A percentile compares a stretch with the other conserved stretches of the same genome.
phyloP scores from a whole-genome alignment of 1,139 yeast genomes.

The Suhomyces panamericanus region DNA sequence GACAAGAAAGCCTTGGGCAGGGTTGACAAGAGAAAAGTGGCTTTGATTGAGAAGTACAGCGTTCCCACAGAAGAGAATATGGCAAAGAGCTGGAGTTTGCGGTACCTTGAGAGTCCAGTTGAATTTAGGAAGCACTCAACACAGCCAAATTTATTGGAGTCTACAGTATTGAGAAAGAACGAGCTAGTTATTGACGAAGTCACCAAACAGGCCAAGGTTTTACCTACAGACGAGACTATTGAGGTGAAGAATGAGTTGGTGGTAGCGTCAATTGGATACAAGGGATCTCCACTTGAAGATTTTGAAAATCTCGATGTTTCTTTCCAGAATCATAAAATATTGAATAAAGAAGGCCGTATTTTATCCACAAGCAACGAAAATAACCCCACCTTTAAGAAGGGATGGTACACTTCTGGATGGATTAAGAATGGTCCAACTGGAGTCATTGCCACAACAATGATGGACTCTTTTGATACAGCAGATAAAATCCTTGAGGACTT shows the following conservation, averaged over 20 bases:
- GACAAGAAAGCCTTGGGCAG: slow-evolving; percentile 54
- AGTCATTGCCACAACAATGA: slow-evolving; percentile 88
- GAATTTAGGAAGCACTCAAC: slow-evolving; percentile 43
- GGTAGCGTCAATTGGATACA: slow-evolving; percentile 82
- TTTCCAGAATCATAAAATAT: slow-evolving; percentile 63
- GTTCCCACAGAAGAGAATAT: slow-evolving; percentile 21
- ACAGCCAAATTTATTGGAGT: slow-evolving; percentile 27
- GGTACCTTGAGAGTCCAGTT: slow-evolving; percentile 68
- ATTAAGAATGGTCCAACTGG: slow-evolving; percentile 86
- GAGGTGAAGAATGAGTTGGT: slow-evolving; percentile 61
- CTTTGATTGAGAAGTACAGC: slow-evolving; percentile 58
- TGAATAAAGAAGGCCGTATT: slow-evolving; percentile 63
- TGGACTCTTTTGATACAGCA: slow-evolving; percentile 78
- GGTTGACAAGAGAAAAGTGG: slow-evolving; percentile 66
- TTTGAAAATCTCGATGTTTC: slow-evolving; percentile 52
- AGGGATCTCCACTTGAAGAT: slow-evolving; percentile 63
- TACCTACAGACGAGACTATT: slow-evolving; percentile 40
- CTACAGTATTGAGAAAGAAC: slow-evolving; percentile 53
- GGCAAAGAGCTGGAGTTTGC: slow-evolving; percentile 61
- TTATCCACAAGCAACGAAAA: slow-evolving; percentile 26
- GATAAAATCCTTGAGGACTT: slow-evolving; percentile 61
- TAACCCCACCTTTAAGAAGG: slow-evolving; percentile 34
- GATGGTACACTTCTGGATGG: slow-evolving; percentile 91
- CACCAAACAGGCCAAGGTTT: slow-evolving; percentile 36
- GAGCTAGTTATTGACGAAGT: slow-evolving; percentile 36